Percentiles rank a stretch among this genome's conserved stretches.
These are phyloP conservation scores for Nicotiana obtusifolia DNA, from an alignment of 257 asterid species.

Conservation along the genomic window DNA sequence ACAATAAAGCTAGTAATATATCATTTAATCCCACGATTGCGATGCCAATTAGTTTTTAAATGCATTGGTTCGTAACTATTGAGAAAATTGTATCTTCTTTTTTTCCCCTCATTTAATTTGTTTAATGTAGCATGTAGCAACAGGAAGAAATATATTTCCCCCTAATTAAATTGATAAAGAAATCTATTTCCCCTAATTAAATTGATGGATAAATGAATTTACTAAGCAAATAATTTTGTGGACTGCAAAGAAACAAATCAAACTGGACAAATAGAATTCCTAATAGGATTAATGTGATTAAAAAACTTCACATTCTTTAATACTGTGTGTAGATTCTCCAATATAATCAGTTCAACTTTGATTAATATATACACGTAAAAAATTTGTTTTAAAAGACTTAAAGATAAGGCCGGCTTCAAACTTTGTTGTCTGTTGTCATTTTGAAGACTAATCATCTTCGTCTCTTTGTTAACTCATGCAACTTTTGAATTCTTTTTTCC, in stretches of 20 bases:
- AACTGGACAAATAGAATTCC: neutral
- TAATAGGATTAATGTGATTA: neutral
- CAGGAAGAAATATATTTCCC: too few species aligned
- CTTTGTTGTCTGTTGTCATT: slow-evolving; percentile 17
- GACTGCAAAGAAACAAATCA: neutral
- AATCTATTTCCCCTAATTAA: neutral
- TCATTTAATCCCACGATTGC: neutral
- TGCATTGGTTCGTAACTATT: neutral
- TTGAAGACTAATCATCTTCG: slow-evolving; percentile 17
- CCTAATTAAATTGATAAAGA: neutral
- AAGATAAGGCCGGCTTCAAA: slow-evolving; percentile 17
- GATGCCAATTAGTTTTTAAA: neutral
- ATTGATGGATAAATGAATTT: neutral
- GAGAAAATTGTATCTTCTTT: neutral
- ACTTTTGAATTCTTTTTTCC: neutral
- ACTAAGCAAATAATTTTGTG: too few species aligned
- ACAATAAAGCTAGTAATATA: neutral
- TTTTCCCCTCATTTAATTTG: too few species aligned
- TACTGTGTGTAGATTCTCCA: slow-evolving; percentile 12
- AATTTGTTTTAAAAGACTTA: neutral
- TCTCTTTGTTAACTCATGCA: slow-evolving; percentile 10
- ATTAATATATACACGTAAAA: neutral
- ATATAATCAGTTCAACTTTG: slow-evolving; percentile 20
- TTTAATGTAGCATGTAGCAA: neutral
- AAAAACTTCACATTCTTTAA: neutral